Conservation (phyloP, 768 basidiomycete species). For the Russula dissimulans region DNA sequence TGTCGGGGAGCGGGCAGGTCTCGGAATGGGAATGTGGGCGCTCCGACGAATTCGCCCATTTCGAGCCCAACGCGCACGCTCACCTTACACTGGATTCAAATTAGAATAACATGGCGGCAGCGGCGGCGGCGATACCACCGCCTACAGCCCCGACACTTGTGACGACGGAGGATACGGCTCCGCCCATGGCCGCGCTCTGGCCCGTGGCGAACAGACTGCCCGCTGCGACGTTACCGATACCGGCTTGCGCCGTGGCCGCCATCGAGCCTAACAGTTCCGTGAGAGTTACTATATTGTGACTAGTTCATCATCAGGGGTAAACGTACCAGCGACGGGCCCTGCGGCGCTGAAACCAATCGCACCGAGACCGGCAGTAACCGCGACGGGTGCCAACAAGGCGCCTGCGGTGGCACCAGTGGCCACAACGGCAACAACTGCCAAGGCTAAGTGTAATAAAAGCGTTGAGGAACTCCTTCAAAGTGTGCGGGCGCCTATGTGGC, state of each 20-base stretch:
- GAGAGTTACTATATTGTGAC: not conserved
- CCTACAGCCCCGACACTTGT: not conserved
- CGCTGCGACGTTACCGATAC: constrained; percentile 11
- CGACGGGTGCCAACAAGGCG: not conserved
- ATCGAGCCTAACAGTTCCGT: constrained; percentile 1
- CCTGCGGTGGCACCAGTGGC: not conserved
- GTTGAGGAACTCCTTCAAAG: too few species aligned
- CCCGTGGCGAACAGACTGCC: constrained; percentile 1
- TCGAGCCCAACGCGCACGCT: too few species aligned
- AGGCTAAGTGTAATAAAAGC: not conserved
- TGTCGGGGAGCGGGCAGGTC: too few species aligned
- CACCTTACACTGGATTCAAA: not conserved
- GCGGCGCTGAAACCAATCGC: not conserved
- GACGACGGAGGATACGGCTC: not conserved
- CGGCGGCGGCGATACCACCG: not conserved
- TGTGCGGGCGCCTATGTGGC: too few species aligned
- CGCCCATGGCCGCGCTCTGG: constrained; percentile 12
- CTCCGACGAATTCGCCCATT: too few species aligned
- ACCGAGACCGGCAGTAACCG: not conserved
- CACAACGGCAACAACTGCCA: not conserved
- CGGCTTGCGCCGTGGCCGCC: constrained; percentile 1
- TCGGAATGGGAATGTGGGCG: too few species aligned
- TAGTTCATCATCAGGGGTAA: not conserved
- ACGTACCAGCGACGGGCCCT: not conserved
- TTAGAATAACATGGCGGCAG: too few species aligned